Evolutionary conservation across 2,329 filamentous ascomycete species (phyloP), one percentile per base, ranked within the genome.

Genomic region (Pseudonectria buxi): DNA sequence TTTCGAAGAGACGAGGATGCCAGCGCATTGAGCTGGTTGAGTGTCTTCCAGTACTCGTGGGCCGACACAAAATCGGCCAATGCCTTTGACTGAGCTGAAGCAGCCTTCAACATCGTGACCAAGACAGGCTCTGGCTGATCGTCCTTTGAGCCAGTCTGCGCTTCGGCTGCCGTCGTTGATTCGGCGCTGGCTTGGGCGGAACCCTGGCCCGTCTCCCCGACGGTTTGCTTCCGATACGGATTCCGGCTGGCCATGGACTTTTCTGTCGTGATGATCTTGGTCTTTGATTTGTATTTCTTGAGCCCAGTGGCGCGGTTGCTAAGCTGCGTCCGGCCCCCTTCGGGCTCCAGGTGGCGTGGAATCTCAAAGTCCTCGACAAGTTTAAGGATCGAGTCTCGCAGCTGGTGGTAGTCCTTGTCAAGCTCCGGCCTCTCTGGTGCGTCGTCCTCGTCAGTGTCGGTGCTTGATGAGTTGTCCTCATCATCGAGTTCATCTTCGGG

Each of bases 281-380:
- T 83, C 50, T 73, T 78, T 3, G 74, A 74, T 10, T 68, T 71
- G 54, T 78, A 75, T 47, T 71, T 76, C 47, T 75, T 77, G 14
- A 78, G 58, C 1, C 71, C 69, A 3, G 73, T 79, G 5, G 81
- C 79, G 25, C 82, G 73, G 50, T 86, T 86, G 58, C 81, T 86
- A 47, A 86, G 81, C 24, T 74, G 78, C 18, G 78, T 76, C 11
- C 71, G 72, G 28, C 71, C 68, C 22, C 69, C 72, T 32, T 76
- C 74, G 4, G 72, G 70, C 30, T 81, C 75, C 10, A 81, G 61
- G 28, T 73, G 76, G 35, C 82, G 78, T 0, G 83, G 81, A 28
- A 88, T 84, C 51, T 92, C 86, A 42, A 83, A 89, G 44, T 94
- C 86, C 51, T 87, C 77, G 1, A 92, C 83, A 4, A 94, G 68